These are phyloP conservation scores for Cryptococcus wingfieldii DNA, from an alignment of 1,284 basidiomycete genomes.

Conservation along the genomic window DNA sequence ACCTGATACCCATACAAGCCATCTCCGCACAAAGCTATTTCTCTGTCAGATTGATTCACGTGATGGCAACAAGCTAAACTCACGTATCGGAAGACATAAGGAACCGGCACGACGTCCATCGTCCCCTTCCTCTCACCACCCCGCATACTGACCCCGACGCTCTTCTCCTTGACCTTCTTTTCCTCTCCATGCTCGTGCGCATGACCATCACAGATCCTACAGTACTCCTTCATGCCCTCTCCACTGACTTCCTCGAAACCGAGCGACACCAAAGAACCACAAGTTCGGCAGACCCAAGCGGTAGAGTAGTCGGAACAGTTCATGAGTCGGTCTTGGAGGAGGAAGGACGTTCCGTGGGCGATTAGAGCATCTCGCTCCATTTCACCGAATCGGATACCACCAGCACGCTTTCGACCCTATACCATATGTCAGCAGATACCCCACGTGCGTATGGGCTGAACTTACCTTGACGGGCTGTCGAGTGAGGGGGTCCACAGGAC, in stretches of 20 bases:
- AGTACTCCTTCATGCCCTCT: slow-evolving; percentile 68
- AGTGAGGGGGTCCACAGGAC: slow-evolving; percentile 91
- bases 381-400: slow-evolving; percentile 99
- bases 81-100: slow-evolving; percentile 88
- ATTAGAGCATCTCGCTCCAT: slow-evolving; percentile 99
- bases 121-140: slow-evolving; percentile 61
- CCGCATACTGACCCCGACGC: slow-evolving; percentile 26
- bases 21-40: slow-evolving; percentile 59
- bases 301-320: slow-evolving; percentile 99
- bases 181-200: slow-evolving; percentile 37
- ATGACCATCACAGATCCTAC: slow-evolving; percentile 76
- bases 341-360: slow-evolving; percentile 96
- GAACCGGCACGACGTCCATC: slow-evolving; percentile 89
- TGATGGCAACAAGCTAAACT: slow-evolving; percentile 48
- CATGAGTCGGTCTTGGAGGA: slow-evolving; percentile 97
- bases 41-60: background rate
- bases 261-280: slow-evolving; percentile 90
- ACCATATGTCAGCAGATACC: background rate
- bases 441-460: slow-evolving; percentile 8
- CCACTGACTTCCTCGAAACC: slow-evolving; percentile 82
- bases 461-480: slow-evolving; percentile 93
- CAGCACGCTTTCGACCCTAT: slow-evolving; percentile 93
- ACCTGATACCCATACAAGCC: slow-evolving; percentile 57
- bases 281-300: slow-evolving; percentile 94
- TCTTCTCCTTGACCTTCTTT: slow-evolving; percentile 25